phyloP scores from a whole-genome alignment of 1,284 basidiomycete species.

The Ceratobasidium sp. region DNA sequence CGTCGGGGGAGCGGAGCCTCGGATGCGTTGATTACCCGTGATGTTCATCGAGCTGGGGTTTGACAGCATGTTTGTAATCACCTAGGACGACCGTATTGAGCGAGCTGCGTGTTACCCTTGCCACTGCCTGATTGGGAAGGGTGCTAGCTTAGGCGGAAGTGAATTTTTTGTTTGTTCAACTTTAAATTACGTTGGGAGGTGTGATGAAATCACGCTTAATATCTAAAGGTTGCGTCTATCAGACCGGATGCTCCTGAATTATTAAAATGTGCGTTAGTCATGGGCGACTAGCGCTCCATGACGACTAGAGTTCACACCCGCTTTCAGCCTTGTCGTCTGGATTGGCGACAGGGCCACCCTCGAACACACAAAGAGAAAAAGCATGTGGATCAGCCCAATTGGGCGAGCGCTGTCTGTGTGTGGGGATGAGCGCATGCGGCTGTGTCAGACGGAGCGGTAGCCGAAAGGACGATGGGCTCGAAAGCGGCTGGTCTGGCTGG shows the following conservation, averaged over 20 bases:
- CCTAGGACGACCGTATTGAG: background rate
- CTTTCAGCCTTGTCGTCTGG: no score
- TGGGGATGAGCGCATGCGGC: background rate
- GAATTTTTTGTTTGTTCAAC: slow-evolving; percentile 22
- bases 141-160: background rate
- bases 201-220: background rate
- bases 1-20: slow-evolving; percentile 26
- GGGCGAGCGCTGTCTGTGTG: background rate
- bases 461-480: background rate
- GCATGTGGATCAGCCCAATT: background rate
- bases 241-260: background rate
- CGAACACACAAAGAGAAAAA: background rate
- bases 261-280: slow-evolving; percentile 14
- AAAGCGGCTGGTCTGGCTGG: background rate
- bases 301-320: background rate
- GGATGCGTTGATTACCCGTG: slow-evolving; percentile 4
- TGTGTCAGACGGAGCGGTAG: background rate
- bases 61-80: background rate
- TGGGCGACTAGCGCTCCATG: slow-evolving; percentile 1
- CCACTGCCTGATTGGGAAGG: background rate
- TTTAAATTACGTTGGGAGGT: slow-evolving; percentile 4
- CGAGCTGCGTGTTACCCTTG: slow-evolving; percentile 1
- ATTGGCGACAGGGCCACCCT: no score
- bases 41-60: background rate
- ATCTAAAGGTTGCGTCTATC: slow-evolving; percentile 4